Percentiles rank a stretch among this genome's conserved stretches.
These are phyloP conservation scores for Casaregolazyma lundiana DNA, from an alignment of 1,139 yeast genomes.

Conservation along the genomic window DNA sequence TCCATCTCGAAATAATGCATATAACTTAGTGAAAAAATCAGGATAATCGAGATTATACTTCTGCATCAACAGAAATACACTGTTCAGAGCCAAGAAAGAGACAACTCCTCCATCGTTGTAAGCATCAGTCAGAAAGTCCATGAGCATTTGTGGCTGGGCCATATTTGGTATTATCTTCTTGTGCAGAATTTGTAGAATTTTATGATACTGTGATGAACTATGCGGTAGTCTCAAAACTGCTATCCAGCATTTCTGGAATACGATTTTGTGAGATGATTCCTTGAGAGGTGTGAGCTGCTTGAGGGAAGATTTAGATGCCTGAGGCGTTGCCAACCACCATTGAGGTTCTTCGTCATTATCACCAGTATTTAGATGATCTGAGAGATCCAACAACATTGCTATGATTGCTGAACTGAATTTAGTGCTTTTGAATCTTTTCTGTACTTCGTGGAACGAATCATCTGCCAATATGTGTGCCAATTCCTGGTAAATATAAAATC, in stretches of 20 bases:
- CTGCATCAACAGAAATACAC: conserved; percentile 81
- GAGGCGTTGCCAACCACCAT: conserved; percentile 37
- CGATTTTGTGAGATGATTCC: conserved; percentile 52
- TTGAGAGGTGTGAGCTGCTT: conserved; percentile 43
- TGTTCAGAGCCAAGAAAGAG: conserved; percentile 79
- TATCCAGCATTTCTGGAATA: conserved; percentile 68
- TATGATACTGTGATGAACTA: conserved; percentile 56
- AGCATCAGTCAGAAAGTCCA: conserved; percentile 92
- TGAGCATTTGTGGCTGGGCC: conserved; percentile 72
- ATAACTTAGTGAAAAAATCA: conserved; percentile 77
- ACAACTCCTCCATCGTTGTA: conserved; percentile 66
- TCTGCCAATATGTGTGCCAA: conserved; percentile 15
- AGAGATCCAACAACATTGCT: conserved; percentile 35
- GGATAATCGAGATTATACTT: conserved; percentile 87
- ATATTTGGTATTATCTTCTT: conserved; percentile 79
- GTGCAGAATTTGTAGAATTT: conserved; percentile 66
- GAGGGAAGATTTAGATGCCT: conserved; percentile 49
- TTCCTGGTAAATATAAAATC: conserved; percentile 29
- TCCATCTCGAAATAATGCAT: conserved; percentile 61
- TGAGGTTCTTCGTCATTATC: conserved; percentile 22
- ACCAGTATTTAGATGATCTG: conserved; percentile 28
- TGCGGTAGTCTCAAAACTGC: conserved; percentile 48
- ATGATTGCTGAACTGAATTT: conserved; percentile 10
- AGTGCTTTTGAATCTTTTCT: not conserved
- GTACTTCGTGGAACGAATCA: conserved; percentile 10